These are phyloP conservation scores for Exserohilum turcica DNA, from an alignment of 2,329 filamentous ascomycete genomes.

Conservation along the genomic window DNA sequence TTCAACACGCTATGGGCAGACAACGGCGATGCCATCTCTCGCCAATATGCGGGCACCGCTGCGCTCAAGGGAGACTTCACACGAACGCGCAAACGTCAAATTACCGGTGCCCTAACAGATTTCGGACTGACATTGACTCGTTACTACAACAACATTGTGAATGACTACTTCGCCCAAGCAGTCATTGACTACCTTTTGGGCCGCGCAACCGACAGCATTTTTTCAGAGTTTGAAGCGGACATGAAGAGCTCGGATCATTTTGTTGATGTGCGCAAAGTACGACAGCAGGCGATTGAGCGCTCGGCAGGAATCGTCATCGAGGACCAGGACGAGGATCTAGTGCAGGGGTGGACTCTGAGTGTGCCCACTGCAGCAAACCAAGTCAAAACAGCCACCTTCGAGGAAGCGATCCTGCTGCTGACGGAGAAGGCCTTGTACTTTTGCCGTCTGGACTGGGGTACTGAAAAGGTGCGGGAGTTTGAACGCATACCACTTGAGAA, in stretches of 20 bases:
- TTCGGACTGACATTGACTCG: slow-evolving; percentile 84
- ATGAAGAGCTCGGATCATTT: slow-evolving; percentile 94
- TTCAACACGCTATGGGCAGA: slow-evolving; percentile 98
- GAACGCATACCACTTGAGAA: slow-evolving; percentile 81
- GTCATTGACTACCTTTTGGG: slow-evolving; percentile 94
- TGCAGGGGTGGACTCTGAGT: slow-evolving; percentile 87
- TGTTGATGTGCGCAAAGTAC: slow-evolving; percentile 80
- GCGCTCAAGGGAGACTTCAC: slow-evolving; percentile 98
- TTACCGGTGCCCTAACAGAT: slow-evolving; percentile 88
- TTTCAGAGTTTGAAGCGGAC: slow-evolving; percentile 91
- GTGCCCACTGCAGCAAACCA: slow-evolving; percentile 75
- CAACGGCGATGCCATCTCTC: slow-evolving; percentile 93
- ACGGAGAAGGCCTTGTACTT: slow-evolving; percentile 86
- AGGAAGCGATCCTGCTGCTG: slow-evolving; percentile 85
- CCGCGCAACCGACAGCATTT: slow-evolving; percentile 81
- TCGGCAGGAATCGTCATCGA: slow-evolving; percentile 82
- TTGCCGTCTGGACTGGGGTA: slow-evolving; percentile 91
- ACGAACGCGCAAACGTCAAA: slow-evolving; percentile 85
- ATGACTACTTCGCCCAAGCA: slow-evolving; percentile 95
- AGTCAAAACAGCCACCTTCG: slow-evolving; percentile 71
- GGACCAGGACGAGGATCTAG: slow-evolving; percentile 78
- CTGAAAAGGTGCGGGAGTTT: slow-evolving; percentile 92
- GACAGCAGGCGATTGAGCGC: slow-evolving; percentile 87
- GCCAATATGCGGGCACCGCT: slow-evolving; percentile 93
- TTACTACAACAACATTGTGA: slow-evolving; percentile 86